Percentiles rank a stretch among this genome's conserved stretches.
phyloP scores from a whole-genome alignment of 208 protist genomes.

The Leishmania tropica region DNA sequence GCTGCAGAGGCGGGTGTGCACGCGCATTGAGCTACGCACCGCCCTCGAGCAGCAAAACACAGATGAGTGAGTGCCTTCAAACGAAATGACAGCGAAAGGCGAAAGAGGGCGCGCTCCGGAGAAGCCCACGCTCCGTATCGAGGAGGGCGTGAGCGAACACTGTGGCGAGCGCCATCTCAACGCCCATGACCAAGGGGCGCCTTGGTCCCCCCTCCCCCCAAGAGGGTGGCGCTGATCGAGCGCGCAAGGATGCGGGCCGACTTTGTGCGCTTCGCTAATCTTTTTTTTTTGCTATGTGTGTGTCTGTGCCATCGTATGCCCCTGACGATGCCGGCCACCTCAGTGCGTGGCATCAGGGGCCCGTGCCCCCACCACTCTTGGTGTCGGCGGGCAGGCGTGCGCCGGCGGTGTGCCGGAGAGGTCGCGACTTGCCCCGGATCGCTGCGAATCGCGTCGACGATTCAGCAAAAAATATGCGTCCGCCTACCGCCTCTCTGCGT shows the following conservation, averaged over 20 bases:
- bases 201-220: neutral
- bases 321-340: neutral
- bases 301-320: neutral
- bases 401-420: neutral
- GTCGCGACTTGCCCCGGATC: neutral
- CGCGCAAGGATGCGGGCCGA: neutral
- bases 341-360: neutral
- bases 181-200: neutral
- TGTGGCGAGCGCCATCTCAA: neutral
- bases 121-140: neutral
- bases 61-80: slow-evolving; percentile 15
- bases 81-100: neutral
- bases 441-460: neutral
- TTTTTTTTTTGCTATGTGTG: neutral
- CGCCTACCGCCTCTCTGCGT: neutral
- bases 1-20: slow-evolving; percentile 47
- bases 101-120: no score
- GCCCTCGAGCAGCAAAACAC: slow-evolving; percentile 42
- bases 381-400: neutral
- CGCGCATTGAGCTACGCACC: slow-evolving; percentile 46
- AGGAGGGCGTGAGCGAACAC: neutral
- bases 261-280: neutral
- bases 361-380: neutral
- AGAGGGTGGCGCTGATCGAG: neutral
- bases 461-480: neutral